Evolutionary conservation across 2,329 filamentous ascomycete species (phyloP), one percentile per base, ranked within the genome.

Genomic region (Aspergillus tamarii): DNA sequence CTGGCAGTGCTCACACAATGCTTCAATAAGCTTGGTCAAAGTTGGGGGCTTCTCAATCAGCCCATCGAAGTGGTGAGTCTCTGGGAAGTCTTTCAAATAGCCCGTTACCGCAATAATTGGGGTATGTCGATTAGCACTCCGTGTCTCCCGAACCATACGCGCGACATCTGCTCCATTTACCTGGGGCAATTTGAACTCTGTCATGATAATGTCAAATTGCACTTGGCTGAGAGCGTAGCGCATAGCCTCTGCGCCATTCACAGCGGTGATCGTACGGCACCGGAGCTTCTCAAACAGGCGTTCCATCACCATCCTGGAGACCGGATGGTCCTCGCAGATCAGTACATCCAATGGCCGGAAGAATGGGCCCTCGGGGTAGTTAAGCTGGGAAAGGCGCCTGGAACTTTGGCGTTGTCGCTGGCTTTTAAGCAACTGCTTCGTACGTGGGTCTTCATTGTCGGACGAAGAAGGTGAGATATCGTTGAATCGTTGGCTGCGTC

Each of bases 271-370:
- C 10, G 94, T 97, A 48, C 95, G 91, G 73, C 95, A 99, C 41
- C 93, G 91, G 41, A 98, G 83, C 80, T 98, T 99, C 77, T 99
- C 95, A 59, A 99, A 85, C 9, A 99, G 82, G 72, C 96, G 95
- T 75, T 99, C 95, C 94, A 99, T 98, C n/a, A 99, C 94, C 83
- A 99, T 89, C 26, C 94, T 88, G 7, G 95, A 97, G 4, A 99
- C 94, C 0, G 95, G 95, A 76, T 99, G 95, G 73, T 99, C 95
- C 80, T 99, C 95, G 75, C 95, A 98, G 58, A 99, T 96, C 58
- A 99, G 84, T 7, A 99, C 91, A 77, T 99, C 95, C 58, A 99
- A 81, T 2, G 95, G 93, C 34, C 95, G 87, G 80, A 97, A 99
- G 41, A 89, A 87, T 3, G 95, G 95, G 0, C 91, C 91, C 59